These are phyloP conservation scores for Globisporangium canariense DNA, from an alignment of 352 stramenopile genomes.

Conservation along the genomic window DNA sequence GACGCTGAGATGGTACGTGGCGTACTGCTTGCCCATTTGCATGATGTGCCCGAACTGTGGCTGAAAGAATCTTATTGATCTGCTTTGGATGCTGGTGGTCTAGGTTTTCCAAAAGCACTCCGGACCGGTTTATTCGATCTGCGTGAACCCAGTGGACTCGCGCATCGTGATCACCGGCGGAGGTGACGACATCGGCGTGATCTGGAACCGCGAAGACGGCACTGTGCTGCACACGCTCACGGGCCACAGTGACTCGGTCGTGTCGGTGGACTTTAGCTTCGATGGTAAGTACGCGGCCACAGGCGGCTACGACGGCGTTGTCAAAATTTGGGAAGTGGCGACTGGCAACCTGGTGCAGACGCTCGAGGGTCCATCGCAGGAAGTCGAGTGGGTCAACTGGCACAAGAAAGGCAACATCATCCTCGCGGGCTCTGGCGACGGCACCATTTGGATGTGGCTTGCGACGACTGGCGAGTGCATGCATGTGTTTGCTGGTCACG, in stretches of 20 bases:
- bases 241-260: slow-evolving; percentile 82
- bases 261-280: slow-evolving; percentile 83
- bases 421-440: slow-evolving; percentile 84
- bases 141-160: slow-evolving; percentile 76
- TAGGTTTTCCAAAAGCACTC: slow-evolving; percentile 80
- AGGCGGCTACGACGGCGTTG: slow-evolving; percentile 79
- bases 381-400: slow-evolving; percentile 90
- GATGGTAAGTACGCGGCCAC: slow-evolving; percentile 86
- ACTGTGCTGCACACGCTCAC: slow-evolving; percentile 71
- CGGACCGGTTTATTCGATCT: slow-evolving; percentile 78
- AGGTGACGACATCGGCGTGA: slow-evolving; percentile 79
- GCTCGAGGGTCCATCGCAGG: slow-evolving; percentile 85
- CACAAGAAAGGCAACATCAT: slow-evolving; percentile 91
- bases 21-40: background rate
- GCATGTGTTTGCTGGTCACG: slow-evolving; percentile 97
- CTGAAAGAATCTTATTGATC: background rate
- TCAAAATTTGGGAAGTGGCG: slow-evolving; percentile 88
- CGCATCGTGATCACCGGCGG: slow-evolving; percentile 81
- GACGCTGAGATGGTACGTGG: slow-evolving; percentile 62
- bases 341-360: slow-evolving; percentile 78
- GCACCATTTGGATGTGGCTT: slow-evolving; percentile 92
- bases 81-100: background rate
- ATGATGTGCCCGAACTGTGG: background rate
- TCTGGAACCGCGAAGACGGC: slow-evolving; percentile 85
- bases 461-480: slow-evolving; percentile 95